Evolutionary conservation across 2,329 filamentous ascomycete genomes (phyloP).

Genomic region (Aureobasidium sp.): DNA sequence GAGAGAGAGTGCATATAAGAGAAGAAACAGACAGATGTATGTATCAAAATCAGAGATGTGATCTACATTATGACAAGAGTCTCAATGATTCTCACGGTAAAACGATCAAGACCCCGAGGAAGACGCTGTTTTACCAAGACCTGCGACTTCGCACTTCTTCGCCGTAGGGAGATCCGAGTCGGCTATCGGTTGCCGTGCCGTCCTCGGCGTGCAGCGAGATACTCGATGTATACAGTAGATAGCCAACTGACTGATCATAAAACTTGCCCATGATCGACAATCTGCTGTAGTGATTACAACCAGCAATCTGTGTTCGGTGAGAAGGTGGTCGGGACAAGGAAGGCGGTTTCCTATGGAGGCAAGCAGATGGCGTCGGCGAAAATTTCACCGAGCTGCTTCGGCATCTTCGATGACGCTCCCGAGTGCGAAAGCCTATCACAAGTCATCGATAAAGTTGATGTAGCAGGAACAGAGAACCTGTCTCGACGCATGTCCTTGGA

Average conservation of each 20-base stretch:
- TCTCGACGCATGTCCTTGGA: no score
- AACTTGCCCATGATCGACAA: neutral
- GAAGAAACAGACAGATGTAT: neutral
- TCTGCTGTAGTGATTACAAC: neutral
- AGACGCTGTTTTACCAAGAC: neutral
- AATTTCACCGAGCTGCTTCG: no score
- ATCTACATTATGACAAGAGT: neutral
- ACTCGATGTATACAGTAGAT: neutral
- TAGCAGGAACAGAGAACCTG: no score
- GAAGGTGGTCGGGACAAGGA: no score
- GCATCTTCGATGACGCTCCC: no score
- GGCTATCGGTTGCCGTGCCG: neutral
- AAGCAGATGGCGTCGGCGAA: no score
- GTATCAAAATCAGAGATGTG: neutral
- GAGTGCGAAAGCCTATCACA: no score
- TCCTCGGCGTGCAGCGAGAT: neutral
- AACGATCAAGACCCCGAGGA: neutral
- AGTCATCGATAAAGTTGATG: no score
- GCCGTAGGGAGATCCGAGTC: neutral
- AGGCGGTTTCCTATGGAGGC: no score
- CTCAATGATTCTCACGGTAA: neutral
- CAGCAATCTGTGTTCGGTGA: no score
- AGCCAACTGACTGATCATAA: neutral
- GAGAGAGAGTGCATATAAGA: neutral
- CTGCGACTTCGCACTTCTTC: slow-evolving; percentile 2